Evolutionary conservation across 164 flowering plant species (phyloP).

Genomic region (Sextonia rubra): DNA sequence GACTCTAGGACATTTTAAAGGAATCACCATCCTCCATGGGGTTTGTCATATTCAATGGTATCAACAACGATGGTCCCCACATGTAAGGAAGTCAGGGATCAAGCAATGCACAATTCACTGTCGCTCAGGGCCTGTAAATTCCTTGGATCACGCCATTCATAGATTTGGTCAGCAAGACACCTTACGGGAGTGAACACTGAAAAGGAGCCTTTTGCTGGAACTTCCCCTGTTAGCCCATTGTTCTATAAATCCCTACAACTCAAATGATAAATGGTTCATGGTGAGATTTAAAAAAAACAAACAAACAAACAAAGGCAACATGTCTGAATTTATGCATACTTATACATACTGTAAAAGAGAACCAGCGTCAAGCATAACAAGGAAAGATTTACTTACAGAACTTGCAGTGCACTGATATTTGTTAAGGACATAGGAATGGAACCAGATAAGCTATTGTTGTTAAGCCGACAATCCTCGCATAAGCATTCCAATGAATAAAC

Average conservation of each 20-base stretch:
- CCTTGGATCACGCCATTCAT: neutral
- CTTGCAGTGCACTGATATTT: slow-evolving; percentile 44
- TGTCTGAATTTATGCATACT: no score
- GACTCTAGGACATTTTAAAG: neutral
- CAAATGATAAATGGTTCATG: neutral
- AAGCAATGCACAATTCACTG: neutral
- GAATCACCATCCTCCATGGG: neutral
- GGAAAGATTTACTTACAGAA: slow-evolving; percentile 42
- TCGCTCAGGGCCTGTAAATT: neutral
- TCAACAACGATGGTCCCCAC: no score
- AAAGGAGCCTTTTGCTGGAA: slow-evolving; percentile 66
- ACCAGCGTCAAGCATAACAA: neutral
- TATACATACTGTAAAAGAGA: neutral
- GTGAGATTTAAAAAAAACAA: no score
- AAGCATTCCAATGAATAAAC: slow-evolving; percentile 15
- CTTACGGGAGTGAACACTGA: slow-evolving; percentile 63
- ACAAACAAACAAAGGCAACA: neutral
- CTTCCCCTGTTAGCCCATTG: slow-evolving; percentile 45
- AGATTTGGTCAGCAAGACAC: slow-evolving; percentile 21
- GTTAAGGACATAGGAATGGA: slow-evolving; percentile 56
- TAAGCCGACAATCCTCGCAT: slow-evolving; percentile 63
- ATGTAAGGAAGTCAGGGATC: neutral
- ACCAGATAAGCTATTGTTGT: slow-evolving; percentile 59
- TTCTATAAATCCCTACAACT: slow-evolving; percentile 54
- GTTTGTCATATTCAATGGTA: neutral